phyloP scores from a whole-genome alignment of 768 basidiomycete genomes.

The Tephrocybe sp. region DNA sequence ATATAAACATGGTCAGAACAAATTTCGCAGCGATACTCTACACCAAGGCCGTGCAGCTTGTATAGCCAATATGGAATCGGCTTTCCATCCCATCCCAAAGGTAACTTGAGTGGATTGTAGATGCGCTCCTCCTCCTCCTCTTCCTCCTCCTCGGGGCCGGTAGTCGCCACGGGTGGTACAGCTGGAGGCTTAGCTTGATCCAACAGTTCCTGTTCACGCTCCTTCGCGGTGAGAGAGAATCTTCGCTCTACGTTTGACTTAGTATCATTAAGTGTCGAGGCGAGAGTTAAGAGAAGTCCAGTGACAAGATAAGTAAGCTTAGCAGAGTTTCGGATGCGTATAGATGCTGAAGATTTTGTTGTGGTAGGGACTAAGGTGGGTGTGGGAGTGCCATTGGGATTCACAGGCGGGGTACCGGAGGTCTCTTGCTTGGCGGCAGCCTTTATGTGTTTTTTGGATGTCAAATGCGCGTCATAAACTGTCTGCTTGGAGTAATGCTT shows the following conservation, averaged over 20 bases:
- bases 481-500: slow-evolving; percentile 96
- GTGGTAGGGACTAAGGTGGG: slow-evolving; percentile 23
- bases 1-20: slow-evolving; percentile 96
- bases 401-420: slow-evolving; percentile 43
- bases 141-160: slow-evolving; percentile 63
- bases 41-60: slow-evolving; percentile 97
- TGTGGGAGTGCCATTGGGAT: slow-evolving; percentile 54
- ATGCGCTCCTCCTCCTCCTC: slow-evolving; percentile 96
- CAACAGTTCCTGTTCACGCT: slow-evolving; percentile 89
- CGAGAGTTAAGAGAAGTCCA: slow-evolving; percentile 62
- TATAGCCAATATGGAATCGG: slow-evolving; percentile 99
- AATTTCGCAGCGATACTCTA: slow-evolving; percentile 96
- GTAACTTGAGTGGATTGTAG: slow-evolving; percentile 96
- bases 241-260: slow-evolving; percentile 95
- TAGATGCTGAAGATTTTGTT: slow-evolving; percentile 36
- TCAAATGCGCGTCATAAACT: slow-evolving; percentile 94
- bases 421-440: slow-evolving; percentile 72
- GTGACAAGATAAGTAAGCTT: slow-evolving; percentile 69
- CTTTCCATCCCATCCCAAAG: slow-evolving; percentile 97
- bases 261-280: slow-evolving; percentile 76
- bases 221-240: slow-evolving; percentile 94
- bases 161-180: slow-evolving; percentile 42
- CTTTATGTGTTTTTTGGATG: slow-evolving; percentile 94
- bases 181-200: slow-evolving; percentile 62
- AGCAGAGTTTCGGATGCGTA: slow-evolving; percentile 64